Evolutionary conservation across 768 basidiomycete species (phyloP).

Genomic region (Lentinula aciculospora): DNA sequence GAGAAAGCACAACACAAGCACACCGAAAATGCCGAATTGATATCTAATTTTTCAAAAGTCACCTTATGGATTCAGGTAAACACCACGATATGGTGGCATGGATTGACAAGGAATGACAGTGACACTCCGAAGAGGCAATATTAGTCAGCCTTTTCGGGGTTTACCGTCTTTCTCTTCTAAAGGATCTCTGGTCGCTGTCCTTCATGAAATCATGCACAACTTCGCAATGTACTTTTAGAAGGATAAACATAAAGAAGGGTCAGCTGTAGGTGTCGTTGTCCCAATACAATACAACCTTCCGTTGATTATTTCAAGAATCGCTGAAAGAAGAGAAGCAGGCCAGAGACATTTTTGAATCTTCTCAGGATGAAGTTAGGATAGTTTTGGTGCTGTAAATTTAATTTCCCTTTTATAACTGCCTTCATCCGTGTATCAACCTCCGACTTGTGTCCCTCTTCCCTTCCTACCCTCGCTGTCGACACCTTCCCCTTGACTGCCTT

Average conservation of each 20-base stretch:
- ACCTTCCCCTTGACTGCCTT: background rate
- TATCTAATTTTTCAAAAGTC: too few species aligned
- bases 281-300: too few species aligned
- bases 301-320: background rate
- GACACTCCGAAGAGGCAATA: too few species aligned
- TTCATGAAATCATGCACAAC: background rate
- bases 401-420: constrained; percentile 1
- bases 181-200: background rate
- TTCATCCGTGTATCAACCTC: background rate
- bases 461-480: background rate
- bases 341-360: constrained; percentile 1
- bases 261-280: background rate
- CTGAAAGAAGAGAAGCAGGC: background rate
- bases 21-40: background rate
- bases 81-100: too few species aligned
- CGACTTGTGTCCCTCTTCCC: constrained; percentile 3
- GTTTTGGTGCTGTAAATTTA: background rate
- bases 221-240: background rate
- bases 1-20: background rate
- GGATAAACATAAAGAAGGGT: background rate
- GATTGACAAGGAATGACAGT: too few species aligned
- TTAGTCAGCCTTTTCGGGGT: background rate
- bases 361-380: constrained; percentile 4
- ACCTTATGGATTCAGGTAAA: too few species aligned
- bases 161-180: background rate